Evolutionary conservation across 208 protist genomes (phyloP).

Genomic region (Leishmania guyanensis): DNA sequence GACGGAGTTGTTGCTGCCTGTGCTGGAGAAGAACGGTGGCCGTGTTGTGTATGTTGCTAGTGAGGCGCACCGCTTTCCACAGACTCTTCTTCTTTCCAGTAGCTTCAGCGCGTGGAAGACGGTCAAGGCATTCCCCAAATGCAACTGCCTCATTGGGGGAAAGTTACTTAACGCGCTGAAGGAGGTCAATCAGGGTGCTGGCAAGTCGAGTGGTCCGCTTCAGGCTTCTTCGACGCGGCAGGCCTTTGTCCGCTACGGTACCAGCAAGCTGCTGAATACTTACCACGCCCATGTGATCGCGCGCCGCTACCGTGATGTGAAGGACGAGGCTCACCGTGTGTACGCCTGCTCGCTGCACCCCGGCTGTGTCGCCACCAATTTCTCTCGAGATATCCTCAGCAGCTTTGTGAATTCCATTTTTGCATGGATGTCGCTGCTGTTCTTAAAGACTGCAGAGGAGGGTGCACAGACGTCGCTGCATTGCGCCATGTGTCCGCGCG

Average conservation of each 20-base stretch:
- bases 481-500: constrained; percentile 79
- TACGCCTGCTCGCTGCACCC: constrained; percentile 83
- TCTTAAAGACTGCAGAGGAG: constrained; percentile 46
- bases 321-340: constrained; percentile 34
- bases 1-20: constrained; percentile 81
- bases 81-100: constrained; percentile 43
- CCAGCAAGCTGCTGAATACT: constrained; percentile 86
- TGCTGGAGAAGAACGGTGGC: constrained; percentile 63
- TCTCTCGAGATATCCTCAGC: constrained; percentile 58
- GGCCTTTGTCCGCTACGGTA: constrained; percentile 79
- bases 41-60: constrained; percentile 86
- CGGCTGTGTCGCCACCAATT: constrained; percentile 76
- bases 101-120: constrained; percentile 20
- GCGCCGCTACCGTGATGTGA: constrained; percentile 40
- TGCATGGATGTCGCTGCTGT: constrained; percentile 17
- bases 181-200: constrained; percentile 60
- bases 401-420: constrained; percentile 26
- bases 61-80: constrained; percentile 76
- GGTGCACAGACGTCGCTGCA: constrained; percentile 88
- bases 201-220: constrained; percentile 45
- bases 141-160: constrained; percentile 35
- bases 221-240: constrained; percentile 13
- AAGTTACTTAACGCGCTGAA: constrained; percentile 60
- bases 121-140: constrained; percentile 4
- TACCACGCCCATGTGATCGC: constrained; percentile 84